Percentiles rank a stretch among this genome's conserved stretches.
These are phyloP conservation scores for Ceratocystis huliohia DNA, from an alignment of 2,329 filamentous ascomycete genomes.

Conservation along the genomic window DNA sequence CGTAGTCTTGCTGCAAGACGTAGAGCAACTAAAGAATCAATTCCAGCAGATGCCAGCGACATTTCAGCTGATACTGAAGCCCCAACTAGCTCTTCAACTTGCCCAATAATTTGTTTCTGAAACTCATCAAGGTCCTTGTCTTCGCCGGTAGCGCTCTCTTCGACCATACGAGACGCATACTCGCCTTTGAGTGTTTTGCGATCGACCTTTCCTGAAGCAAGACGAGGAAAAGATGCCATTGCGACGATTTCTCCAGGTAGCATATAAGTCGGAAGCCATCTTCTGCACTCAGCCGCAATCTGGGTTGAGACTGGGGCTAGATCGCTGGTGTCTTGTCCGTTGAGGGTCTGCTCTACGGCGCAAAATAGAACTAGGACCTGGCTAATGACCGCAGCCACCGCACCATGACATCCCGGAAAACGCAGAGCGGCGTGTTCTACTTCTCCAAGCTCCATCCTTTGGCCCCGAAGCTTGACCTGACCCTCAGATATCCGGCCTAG, in stretches of 20 bases:
- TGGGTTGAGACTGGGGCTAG: neutral
- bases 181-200: slow-evolving; percentile 47
- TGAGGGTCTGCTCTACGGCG: slow-evolving; percentile 30
- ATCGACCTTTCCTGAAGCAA: slow-evolving; percentile 77
- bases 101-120: neutral
- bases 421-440: slow-evolving; percentile 57
- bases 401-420: slow-evolving; percentile 48
- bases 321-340: neutral
- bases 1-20: slow-evolving; percentile 51
- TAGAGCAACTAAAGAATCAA: slow-evolving; percentile 48
- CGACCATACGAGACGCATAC: slow-evolving; percentile 27
- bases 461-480: slow-evolving; percentile 77
- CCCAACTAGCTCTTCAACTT: slow-evolving; percentile 28
- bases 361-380: slow-evolving; percentile 66
- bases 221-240: slow-evolving; percentile 52
- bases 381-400: slow-evolving; percentile 53
- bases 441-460: slow-evolving; percentile 69
- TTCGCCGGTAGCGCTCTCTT: neutral
- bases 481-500: slow-evolving; percentile 66
- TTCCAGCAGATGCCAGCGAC: slow-evolving; percentile 40
- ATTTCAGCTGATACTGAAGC: slow-evolving; percentile 29
- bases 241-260: slow-evolving; percentile 60
- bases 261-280: slow-evolving; percentile 77
- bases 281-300: slow-evolving; percentile 48
- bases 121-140: neutral